phyloP scores from a whole-genome alignment of 2,329 filamentous ascomycete species.

The Claviceps cyperi region DNA sequence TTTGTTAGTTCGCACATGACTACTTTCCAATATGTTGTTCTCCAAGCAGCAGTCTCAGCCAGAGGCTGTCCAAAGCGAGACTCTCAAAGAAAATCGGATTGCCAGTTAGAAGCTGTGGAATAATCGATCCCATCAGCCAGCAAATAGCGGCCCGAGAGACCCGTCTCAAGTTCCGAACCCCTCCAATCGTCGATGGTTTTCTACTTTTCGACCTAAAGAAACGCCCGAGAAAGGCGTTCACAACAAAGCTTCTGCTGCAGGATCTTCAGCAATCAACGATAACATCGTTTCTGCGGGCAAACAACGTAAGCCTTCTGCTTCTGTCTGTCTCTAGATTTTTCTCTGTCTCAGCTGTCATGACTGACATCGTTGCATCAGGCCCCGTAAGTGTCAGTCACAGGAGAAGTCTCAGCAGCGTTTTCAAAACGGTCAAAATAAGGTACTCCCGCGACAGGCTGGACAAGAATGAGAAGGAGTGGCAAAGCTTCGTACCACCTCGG shows the following conservation, averaged over 20 bases:
- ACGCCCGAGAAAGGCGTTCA: background rate
- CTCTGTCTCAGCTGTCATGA: background rate
- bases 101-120: conserved; percentile 17
- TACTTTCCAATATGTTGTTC: conserved; percentile 11
- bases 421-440: conserved; percentile 15
- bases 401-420: conserved; percentile 16
- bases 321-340: background rate
- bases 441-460: conserved; percentile 12
- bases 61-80: conserved; percentile 4
- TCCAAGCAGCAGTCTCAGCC: conserved; percentile 8
- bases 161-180: conserved; percentile 1
- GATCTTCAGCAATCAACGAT: background rate
- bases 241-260: background rate
- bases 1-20: conserved; percentile 5
- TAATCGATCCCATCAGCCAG: conserved; percentile 8
- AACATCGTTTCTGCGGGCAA: background rate
- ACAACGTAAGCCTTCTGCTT: background rate
- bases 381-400: conserved; percentile 9
- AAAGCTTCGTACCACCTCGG: background rate
- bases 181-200: conserved; percentile 9
- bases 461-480: conserved; percentile 2
- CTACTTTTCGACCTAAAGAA: conserved; percentile 7
- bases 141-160: conserved; percentile 1
- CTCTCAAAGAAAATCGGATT: conserved; percentile 5
- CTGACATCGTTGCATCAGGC: conserved; percentile 1